phyloP scores from a whole-genome alignment of 179 eudicot species.

The Nepenthes alata region DNA sequence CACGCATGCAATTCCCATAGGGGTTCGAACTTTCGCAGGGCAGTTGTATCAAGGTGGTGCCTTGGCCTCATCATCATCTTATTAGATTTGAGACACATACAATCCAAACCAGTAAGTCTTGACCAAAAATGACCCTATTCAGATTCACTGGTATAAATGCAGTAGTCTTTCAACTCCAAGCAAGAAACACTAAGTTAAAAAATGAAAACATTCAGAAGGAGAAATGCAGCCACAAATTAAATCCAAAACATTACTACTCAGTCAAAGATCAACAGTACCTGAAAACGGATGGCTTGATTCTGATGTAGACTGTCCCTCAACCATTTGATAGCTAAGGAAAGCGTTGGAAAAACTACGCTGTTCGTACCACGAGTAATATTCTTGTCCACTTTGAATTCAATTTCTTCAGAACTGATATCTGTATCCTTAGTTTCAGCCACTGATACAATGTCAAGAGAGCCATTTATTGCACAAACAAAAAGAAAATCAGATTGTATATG shows the following conservation, averaged over 20 bases:
- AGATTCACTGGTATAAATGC: too few species aligned
- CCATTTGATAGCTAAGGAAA: constrained; percentile 91
- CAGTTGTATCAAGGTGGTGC: too few species aligned
- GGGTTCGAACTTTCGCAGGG: too few species aligned
- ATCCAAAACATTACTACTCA: not conserved
- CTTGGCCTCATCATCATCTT: too few species aligned
- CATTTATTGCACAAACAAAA: not conserved
- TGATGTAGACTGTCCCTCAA: constrained; percentile 53
- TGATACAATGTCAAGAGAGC: constrained; percentile 14
- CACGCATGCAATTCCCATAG: too few species aligned
- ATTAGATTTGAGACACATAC: too few species aligned
- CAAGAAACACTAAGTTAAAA: too few species aligned
- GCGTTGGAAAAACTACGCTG: constrained; percentile 78
- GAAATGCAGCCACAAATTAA: not conserved
- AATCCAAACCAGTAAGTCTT: too few species aligned
- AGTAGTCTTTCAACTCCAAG: too few species aligned
- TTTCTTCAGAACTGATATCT: constrained; percentile 22
- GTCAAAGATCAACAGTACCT: constrained; percentile 34
- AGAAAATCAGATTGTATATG: not conserved
- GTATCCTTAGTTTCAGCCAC: constrained; percentile 27
- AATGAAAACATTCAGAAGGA: not conserved
- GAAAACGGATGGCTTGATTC: constrained; percentile 61
- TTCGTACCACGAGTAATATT: constrained; percentile 27
- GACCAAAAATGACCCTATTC: too few species aligned
- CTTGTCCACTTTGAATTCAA: constrained; percentile 28